Conservation (phyloP, 257 asterid species). For the Solanum piurae region DNA sequence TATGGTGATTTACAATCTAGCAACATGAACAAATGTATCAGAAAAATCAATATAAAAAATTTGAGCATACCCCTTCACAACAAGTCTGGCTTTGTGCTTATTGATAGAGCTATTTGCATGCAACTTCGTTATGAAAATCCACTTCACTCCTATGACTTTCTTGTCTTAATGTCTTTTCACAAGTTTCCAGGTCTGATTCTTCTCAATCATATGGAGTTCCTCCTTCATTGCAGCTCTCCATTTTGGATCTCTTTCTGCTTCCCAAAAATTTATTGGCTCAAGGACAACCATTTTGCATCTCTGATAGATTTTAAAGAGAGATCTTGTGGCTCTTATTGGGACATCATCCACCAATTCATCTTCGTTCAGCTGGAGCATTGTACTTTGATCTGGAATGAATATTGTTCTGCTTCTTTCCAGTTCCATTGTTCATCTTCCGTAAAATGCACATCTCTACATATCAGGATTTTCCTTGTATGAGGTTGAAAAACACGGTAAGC, state of each 20-base stretch:
- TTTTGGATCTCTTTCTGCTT: background rate
- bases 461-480: too few relatives aligned
- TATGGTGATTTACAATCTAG: background rate
- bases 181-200: background rate
- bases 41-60: too few relatives aligned
- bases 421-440: too few relatives aligned
- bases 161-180: background rate
- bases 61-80: background rate
- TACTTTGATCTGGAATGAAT: too few relatives aligned
- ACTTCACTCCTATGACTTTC: background rate
- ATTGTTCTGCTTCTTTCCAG: too few relatives aligned
- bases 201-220: background rate
- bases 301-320: background rate
- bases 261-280: background rate
- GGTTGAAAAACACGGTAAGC: too few relatives aligned
- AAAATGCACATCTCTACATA: too few relatives aligned
- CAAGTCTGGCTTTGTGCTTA: background rate
- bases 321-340: background rate
- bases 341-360: background rate
- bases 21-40: background rate
- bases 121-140: background rate
- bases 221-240: background rate
- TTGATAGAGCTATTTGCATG: background rate
- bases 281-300: background rate
- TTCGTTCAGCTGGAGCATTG: background rate